Base-by-base conservation (phyloP, 2,329 filamentous ascomycete species). In the Penicillium sp. region DNA sequence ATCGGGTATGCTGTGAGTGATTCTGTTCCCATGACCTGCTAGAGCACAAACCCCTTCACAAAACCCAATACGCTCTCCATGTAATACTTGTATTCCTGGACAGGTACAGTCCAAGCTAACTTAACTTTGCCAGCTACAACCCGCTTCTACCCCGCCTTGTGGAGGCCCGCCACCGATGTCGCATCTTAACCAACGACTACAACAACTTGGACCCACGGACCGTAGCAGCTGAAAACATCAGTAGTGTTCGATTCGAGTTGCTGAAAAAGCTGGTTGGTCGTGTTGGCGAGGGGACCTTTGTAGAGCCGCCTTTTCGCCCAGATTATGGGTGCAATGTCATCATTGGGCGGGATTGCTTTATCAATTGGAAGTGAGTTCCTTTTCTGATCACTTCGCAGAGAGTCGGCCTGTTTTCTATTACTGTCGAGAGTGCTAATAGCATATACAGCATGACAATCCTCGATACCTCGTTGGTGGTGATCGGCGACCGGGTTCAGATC, bases 401-500 rank as follows among this genome's bases (percentile, higher is more conserved):
- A n/a, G n/a, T n/a, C n/a, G n/a, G n/a, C n/a, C n/a, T n/a, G n/a
- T n/a, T n/a, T n/a, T n/a, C n/a, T n/a, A n/a, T n/a, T n/a, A n/a
- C n/a, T n/a, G n/a, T n/a, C n/a, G n/a, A n/a, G n/a, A 33, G 6
- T 39, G 19, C 9, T 5, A 28, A 26, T 28, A 48, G 33, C 7
- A 13, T 18, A n/a, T 34, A 18, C 65, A 90, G 88, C 62, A 78
- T 84, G 18, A 74, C 78, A 0, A 79, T 83, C 24, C 68, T 84
- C 9, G 82, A 85, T 58, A 82, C 78, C 24, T 77, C 75, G 2
- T 68, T 83, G 0, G 79, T 85, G 1, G 76, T 76, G 1, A 82
- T 84, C 19, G 82, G 82, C 1, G 76, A 83, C 19, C 69, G 81
- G 1, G 79, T 81, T 13, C 79, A 83, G 69, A 72, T 83, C 39